Evolutionary conservation across 2,329 filamentous ascomycete genomes (phyloP).

Genomic region (Penicillium nordicum): DNA sequence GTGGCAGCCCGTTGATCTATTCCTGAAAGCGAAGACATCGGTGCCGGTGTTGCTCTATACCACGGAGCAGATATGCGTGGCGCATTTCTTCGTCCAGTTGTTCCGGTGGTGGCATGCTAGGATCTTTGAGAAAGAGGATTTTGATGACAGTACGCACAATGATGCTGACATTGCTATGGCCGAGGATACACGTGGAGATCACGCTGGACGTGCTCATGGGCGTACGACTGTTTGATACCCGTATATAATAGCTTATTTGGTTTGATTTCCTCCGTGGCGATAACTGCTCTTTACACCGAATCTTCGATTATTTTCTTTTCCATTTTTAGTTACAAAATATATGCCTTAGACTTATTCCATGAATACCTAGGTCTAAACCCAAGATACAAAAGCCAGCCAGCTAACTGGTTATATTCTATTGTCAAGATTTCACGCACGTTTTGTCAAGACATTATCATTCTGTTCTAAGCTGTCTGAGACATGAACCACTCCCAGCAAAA

Average conservation of each 20-base stretch:
- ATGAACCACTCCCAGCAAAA: not conserved
- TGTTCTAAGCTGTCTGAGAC: not conserved
- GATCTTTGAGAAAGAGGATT: constrained; percentile 18
- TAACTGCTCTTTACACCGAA: not conserved
- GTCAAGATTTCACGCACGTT: not conserved
- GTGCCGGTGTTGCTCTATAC: constrained; percentile 40
- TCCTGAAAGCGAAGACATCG: constrained; percentile 37
- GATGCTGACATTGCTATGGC: constrained; percentile 12
- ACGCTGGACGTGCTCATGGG: constrained; percentile 3
- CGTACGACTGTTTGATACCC: constrained; percentile 1
- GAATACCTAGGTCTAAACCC: not conserved
- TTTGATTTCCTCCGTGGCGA: not conserved
- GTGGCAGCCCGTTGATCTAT: constrained; percentile 44
- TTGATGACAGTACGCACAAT: not conserved
- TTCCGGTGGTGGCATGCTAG: constrained; percentile 32
- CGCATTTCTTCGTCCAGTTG: constrained; percentile 39
- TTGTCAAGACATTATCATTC: not conserved
- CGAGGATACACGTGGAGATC: not conserved
- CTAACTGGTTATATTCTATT: not conserved
- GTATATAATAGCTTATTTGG: not conserved
- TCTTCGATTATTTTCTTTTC: not conserved
- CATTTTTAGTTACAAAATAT: not conserved
- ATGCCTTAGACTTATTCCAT: not conserved
- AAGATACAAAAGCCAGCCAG: not conserved
- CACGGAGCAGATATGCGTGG: constrained; percentile 40